A percentile compares a stretch with the other conserved stretches of the same genome.
These are phyloP conservation scores for Sphaerulina populicola DNA, from an alignment of 2,329 filamentous ascomycete species.

Conservation along the genomic window DNA sequence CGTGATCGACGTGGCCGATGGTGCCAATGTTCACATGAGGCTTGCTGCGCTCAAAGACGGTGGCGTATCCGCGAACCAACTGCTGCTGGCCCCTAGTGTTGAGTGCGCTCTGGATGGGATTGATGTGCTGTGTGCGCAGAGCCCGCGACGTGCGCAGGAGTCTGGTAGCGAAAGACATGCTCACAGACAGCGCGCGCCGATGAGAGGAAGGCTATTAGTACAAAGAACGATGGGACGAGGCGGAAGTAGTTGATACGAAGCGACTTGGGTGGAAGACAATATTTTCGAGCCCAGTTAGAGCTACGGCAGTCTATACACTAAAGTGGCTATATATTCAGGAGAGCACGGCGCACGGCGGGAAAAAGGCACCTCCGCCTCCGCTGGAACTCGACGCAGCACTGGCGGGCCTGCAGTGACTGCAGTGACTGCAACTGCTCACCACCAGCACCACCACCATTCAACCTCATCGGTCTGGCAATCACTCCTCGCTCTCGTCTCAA, in stretches of 20 bases:
- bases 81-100: conserved; percentile 55
- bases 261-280: neutral
- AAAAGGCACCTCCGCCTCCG: neutral
- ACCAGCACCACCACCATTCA: neutral
- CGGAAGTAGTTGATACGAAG: neutral
- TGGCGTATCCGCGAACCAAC: conserved; percentile 52
- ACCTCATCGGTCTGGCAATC: neutral
- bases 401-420: too few species aligned
- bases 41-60: conserved; percentile 76
- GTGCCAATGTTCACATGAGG: conserved; percentile 99
- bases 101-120: conserved; percentile 66
- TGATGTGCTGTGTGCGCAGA: conserved; percentile 57
- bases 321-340: neutral
- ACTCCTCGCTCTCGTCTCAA: neutral
- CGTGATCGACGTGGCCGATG: conserved; percentile 99
- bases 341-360: too few species aligned
- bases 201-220: conserved; percentile 1
- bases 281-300: neutral
- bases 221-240: conserved; percentile 4
- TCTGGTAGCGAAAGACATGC: conserved; percentile 70
- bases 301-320: neutral
- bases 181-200: conserved; percentile 9
- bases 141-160: conserved; percentile 77
- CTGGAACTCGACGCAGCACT: neutral
- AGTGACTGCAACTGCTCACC: neutral